phyloP scores from a whole-genome alignment of 2,329 filamentous ascomycete species.

The Alternaria gansuensis region DNA sequence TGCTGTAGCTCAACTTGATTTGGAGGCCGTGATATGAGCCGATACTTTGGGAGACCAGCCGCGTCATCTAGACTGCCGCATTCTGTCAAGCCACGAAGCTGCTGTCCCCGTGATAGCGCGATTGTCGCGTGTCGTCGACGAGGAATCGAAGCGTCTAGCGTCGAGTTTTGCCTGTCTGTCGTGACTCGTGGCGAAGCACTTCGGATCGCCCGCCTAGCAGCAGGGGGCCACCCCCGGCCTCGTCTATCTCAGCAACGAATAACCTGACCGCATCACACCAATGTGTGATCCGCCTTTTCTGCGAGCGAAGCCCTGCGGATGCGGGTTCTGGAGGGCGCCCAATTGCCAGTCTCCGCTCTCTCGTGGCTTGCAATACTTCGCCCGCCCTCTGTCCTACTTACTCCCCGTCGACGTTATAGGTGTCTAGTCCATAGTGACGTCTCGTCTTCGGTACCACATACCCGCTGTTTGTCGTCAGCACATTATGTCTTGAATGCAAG shows the following conservation, averaged over 20 bases:
- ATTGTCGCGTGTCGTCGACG: slow-evolving; percentile 34
- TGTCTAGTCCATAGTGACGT: slow-evolving; percentile 24
- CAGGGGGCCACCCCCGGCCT: slow-evolving; percentile 20
- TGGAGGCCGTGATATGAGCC: slow-evolving; percentile 38
- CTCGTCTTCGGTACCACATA: slow-evolving; percentile 26
- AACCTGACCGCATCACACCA: slow-evolving; percentile 29
- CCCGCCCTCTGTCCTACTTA: slow-evolving; percentile 15
- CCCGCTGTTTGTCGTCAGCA: slow-evolving; percentile 24
- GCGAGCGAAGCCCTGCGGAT: slow-evolving; percentile 22
- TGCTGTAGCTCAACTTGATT: slow-evolving; percentile 37
- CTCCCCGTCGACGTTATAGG: slow-evolving; percentile 6
- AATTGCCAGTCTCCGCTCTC: slow-evolving; percentile 22
- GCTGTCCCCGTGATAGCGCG: slow-evolving; percentile 24
- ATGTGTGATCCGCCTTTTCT: slow-evolving; percentile 27
- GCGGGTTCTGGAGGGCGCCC: slow-evolving; percentile 25
- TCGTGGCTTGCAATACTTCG: slow-evolving; percentile 27
- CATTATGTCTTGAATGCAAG: slow-evolving; percentile 15
- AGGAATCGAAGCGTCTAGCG: slow-evolving; percentile 13
- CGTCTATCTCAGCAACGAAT: slow-evolving; percentile 31
- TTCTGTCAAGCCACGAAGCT: slow-evolving; percentile 10
- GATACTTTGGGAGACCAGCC: slow-evolving; percentile 29
- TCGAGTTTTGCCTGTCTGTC: slow-evolving; percentile 20
- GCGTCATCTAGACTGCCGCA: slow-evolving; percentile 25
- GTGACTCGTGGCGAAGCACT: slow-evolving; percentile 25
- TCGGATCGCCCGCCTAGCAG: slow-evolving; percentile 31